These are phyloP conservation scores for Oryza longistaminata DNA, from an alignment of 176 grass and related monocot species.

Conservation along the genomic window DNA sequence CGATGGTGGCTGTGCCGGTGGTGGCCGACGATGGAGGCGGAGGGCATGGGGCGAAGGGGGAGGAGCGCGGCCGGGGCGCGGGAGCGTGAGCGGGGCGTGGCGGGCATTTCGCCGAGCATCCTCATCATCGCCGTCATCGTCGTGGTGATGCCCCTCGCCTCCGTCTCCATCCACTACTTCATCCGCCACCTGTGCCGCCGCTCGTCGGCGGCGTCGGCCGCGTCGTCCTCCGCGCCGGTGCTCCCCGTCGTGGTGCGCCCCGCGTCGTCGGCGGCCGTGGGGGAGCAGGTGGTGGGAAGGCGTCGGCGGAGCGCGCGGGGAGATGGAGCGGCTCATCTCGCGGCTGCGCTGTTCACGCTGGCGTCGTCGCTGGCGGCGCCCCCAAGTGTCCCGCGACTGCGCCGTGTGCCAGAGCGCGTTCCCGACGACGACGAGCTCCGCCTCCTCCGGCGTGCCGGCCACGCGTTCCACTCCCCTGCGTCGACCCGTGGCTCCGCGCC, in stretches of 20 bases:
- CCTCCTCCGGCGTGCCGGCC: conserved; percentile 73
- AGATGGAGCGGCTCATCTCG: conserved; percentile 54
- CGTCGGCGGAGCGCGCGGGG: conserved; percentile 23
- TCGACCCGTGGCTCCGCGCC: conserved; percentile 68
- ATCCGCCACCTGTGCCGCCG: conserved; percentile 50
- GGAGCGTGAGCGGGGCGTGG: conserved; percentile 32
- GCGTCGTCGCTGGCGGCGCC: conserved; percentile 52
- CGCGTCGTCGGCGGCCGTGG: not conserved
- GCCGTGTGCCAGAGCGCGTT: conserved; percentile 83
- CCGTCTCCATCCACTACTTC: conserved; percentile 56
- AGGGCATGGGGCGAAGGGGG: conserved; percentile 22
- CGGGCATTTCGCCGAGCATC: conserved; percentile 62
- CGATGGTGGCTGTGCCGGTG: conserved; percentile 37
- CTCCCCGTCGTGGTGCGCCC: conserved; percentile 40
- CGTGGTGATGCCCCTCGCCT: conserved; percentile 59
- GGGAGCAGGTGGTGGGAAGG: conserved; percentile 37
- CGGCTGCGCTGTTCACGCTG: conserved; percentile 72
- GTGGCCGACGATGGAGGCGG: conserved; percentile 27
- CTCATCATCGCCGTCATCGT: conserved; percentile 65
- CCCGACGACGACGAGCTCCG: conserved; percentile 68
- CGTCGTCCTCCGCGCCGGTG: conserved; percentile 24
- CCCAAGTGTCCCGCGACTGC: conserved; percentile 71
- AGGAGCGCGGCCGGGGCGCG: no score
- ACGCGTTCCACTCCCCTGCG: conserved; percentile 86
- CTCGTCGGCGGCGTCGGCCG: no score